A percentile compares a stretch with the other conserved stretches of the same genome.
These are phyloP conservation scores for Eucalyptus polybractea DNA, from an alignment of 345 rosid genomes.

Conservation along the genomic window DNA sequence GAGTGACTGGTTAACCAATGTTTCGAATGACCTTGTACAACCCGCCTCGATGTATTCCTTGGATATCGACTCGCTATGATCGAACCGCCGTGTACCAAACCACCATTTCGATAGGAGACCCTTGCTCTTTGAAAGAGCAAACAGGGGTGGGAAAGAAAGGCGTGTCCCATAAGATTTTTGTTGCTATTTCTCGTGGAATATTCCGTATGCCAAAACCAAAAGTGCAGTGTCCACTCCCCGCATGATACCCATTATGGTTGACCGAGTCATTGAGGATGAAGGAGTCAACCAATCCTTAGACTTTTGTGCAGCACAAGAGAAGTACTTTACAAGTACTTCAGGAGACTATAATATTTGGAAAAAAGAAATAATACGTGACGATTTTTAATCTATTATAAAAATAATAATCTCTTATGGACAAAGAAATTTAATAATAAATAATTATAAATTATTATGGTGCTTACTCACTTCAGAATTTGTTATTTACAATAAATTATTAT, in stretches of 20 bases:
- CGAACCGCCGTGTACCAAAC: background rate
- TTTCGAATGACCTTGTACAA: background rate
- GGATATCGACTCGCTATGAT: background rate
- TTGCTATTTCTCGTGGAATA: background rate
- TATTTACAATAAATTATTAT: too few relatives aligned
- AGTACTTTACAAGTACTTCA: background rate
- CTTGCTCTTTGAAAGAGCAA: too few relatives aligned
- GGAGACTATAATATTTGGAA: background rate
- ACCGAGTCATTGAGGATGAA: background rate
- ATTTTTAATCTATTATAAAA: too few relatives aligned
- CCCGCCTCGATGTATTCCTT: background rate
- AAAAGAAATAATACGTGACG: too few relatives aligned
- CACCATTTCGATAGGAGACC: background rate
- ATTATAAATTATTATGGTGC: rapidly evolving
- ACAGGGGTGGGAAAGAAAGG: too few relatives aligned
- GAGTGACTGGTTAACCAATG: background rate
- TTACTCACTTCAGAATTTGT: too few relatives aligned
- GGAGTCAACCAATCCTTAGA: background rate
- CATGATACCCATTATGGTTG: background rate
- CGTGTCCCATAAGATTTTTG: background rate
- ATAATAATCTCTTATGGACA: too few relatives aligned
- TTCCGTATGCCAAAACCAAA: background rate
- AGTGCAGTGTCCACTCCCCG: background rate
- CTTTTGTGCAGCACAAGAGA: background rate
- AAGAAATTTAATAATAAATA: too few relatives aligned